These are phyloP conservation scores for Bisporella sp. DNA, from an alignment of 2,329 filamentous ascomycete species.

Conservation along the genomic window DNA sequence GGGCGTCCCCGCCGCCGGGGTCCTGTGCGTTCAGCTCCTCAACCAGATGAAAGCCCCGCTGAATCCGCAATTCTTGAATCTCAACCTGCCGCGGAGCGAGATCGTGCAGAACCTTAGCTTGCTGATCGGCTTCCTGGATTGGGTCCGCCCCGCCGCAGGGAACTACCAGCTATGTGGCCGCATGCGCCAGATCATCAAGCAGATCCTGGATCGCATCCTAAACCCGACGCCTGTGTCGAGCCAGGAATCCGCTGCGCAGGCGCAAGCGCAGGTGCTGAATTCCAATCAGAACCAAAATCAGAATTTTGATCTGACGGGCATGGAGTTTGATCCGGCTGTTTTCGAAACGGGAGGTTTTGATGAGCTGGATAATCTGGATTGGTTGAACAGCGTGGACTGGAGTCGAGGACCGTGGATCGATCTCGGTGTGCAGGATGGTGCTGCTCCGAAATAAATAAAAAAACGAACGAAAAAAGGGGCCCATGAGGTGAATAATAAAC, in stretches of 20 bases:
- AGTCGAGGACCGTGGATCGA: slow-evolving; percentile 24
- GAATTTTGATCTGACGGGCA: slow-evolving; percentile 1
- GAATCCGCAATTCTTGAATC: slow-evolving; percentile 25
- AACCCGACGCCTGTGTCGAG: slow-evolving; percentile 27
- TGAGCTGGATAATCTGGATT: slow-evolving; percentile 21
- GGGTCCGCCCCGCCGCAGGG: slow-evolving; percentile 40
- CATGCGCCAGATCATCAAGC: slow-evolving; percentile 41
- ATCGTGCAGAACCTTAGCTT: slow-evolving; percentile 46
- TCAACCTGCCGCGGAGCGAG: slow-evolving; percentile 35
- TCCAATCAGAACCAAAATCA: not conserved
- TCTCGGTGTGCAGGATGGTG: slow-evolving; percentile 10
- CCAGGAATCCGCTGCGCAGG: slow-evolving; percentile 2
- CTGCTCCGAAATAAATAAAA: not conserved
- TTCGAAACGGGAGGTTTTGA: slow-evolving; percentile 16
- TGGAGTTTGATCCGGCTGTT: slow-evolving; percentile 11
- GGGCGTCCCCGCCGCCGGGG: slow-evolving; percentile 41
- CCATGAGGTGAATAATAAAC: too few species aligned
- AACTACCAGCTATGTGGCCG: slow-evolving; percentile 41
- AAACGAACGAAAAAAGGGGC: not conserved
- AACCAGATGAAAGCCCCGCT: slow-evolving; percentile 32
- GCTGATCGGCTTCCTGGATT: slow-evolving; percentile 43
- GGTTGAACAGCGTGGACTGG: slow-evolving; percentile 26
- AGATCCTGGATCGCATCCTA: slow-evolving; percentile 42
- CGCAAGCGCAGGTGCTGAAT: not conserved
- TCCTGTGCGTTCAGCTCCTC: slow-evolving; percentile 43